phyloP scores from a whole-genome alignment of 2,329 filamentous ascomycete genomes.

The Penicillium sp. region DNA sequence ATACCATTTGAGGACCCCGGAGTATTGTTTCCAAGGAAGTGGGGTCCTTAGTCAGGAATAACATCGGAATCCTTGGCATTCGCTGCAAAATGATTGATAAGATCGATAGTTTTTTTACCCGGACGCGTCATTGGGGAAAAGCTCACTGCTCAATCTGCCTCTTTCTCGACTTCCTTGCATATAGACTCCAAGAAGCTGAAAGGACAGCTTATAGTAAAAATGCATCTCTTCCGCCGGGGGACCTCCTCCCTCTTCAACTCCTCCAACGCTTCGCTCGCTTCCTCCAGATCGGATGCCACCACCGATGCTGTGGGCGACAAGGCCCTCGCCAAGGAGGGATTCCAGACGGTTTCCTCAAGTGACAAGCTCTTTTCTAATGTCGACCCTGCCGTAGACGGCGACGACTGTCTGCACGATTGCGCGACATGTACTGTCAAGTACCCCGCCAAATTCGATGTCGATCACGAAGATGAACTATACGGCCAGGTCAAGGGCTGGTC shows the following conservation, averaged over 20 bases:
- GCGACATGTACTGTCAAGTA: conserved; percentile 76
- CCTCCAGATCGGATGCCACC: conserved; percentile 22
- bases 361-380: conserved; percentile 72
- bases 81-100: conserved; percentile 36
- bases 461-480: conserved; percentile 77
- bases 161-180: background rate
- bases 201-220: conserved; percentile 12
- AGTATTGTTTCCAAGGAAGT: conserved; percentile 4
- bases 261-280: conserved; percentile 29
- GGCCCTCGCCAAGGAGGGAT: conserved; percentile 38
- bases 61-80: conserved; percentile 25
- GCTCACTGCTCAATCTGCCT: background rate
- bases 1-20: conserved; percentile 16
- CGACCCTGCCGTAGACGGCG: conserved; percentile 75
- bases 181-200: background rate
- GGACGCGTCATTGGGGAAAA: conserved; percentile 9
- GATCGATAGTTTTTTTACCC: conserved; percentile 20
- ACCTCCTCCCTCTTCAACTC: conserved; percentile 34
- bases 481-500: conserved; percentile 84
- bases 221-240: conserved; percentile 40
- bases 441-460: conserved; percentile 71
- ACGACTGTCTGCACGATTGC: conserved; percentile 88
- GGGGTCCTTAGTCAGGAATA: conserved; percentile 28
- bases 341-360: conserved; percentile 50
- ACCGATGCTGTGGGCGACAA: conserved; percentile 26